These are phyloP conservation scores for Bipolaris bicolor DNA, from an alignment of 2,329 filamentous ascomycete genomes.

Conservation along the genomic window DNA sequence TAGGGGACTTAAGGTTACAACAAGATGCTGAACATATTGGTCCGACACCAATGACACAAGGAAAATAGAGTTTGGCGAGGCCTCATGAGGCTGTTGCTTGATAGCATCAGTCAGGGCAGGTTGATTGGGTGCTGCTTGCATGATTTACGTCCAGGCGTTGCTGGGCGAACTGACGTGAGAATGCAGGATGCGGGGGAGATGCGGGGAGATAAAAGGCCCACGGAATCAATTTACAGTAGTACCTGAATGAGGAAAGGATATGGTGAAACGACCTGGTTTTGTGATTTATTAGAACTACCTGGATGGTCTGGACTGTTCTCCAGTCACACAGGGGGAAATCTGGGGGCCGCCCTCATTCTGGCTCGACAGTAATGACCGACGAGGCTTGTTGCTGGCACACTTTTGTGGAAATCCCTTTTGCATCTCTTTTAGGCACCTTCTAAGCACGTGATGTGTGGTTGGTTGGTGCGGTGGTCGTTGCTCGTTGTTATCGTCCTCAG, in stretches of 20 bases:
- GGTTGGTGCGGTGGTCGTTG: not conserved
- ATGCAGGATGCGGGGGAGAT: not conserved
- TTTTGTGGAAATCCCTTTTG: not conserved
- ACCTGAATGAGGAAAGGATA: not conserved
- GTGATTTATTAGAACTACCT: not conserved
- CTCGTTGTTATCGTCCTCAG: slow-evolving; percentile 24
- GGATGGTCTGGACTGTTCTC: not conserved
- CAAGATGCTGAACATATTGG: not conserved
- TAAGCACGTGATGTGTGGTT: not conserved
- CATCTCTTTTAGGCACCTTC: not conserved
- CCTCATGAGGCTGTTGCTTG: not conserved
- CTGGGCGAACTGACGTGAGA: not conserved
- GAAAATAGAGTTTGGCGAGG: not conserved
- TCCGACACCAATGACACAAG: not conserved
- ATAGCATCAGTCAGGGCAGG: not conserved
- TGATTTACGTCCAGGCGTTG: not conserved
- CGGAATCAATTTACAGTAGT: not conserved
- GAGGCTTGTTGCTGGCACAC: not conserved
- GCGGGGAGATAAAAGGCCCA: not conserved
- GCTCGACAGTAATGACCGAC: not conserved
- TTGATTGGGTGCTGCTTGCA: not conserved
- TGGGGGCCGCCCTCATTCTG: not conserved
- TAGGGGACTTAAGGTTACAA: not conserved
- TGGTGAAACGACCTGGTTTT: not conserved
- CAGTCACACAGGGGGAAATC: not conserved